Percentiles rank a stretch among this genome's conserved stretches.
phyloP scores from a whole-genome alignment of 768 basidiomycete genomes.

The Rhodotorula babjevae region DNA sequence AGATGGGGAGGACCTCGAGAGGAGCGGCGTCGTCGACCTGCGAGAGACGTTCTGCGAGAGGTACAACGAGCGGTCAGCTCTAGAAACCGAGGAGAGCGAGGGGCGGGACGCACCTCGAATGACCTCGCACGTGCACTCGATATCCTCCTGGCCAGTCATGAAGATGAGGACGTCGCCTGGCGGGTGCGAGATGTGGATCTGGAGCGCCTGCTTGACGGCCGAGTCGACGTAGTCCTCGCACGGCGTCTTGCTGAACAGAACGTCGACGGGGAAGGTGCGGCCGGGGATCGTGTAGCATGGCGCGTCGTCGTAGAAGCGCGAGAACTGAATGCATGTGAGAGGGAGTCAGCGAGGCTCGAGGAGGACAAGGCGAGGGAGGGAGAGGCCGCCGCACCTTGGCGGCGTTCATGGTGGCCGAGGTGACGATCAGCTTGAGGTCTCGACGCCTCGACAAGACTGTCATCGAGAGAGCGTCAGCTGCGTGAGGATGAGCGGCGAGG shows the following conservation, averaged over 20 bases:
- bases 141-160: constrained; percentile 99
- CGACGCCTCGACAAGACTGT: constrained; percentile 78
- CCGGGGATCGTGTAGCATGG: constrained; percentile 89
- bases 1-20: constrained; percentile 90
- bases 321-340: constrained; percentile 61
- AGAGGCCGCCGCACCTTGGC: constrained; percentile 65
- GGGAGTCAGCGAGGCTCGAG: neutral
- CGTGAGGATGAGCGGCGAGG: constrained; percentile 6
- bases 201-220: constrained; percentile 94
- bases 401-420: constrained; percentile 99
- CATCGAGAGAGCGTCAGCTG: neutral
- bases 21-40: constrained; percentile 87
- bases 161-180: constrained; percentile 94
- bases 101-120: constrained; percentile 62
- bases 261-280: constrained; percentile 96
- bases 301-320: constrained; percentile 87
- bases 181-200: constrained; percentile 89
- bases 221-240: constrained; percentile 99
- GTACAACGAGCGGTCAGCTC: neutral
- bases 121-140: constrained; percentile 93
- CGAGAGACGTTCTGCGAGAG: constrained; percentile 66
- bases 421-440: constrained; percentile 93
- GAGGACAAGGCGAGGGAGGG: neutral
- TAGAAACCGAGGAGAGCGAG: neutral
- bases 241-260: constrained; percentile 90